Evolutionary conservation across 129 eudicot genomes (phyloP).

Genomic region (Pseudognaphalium luteoalbum): DNA sequence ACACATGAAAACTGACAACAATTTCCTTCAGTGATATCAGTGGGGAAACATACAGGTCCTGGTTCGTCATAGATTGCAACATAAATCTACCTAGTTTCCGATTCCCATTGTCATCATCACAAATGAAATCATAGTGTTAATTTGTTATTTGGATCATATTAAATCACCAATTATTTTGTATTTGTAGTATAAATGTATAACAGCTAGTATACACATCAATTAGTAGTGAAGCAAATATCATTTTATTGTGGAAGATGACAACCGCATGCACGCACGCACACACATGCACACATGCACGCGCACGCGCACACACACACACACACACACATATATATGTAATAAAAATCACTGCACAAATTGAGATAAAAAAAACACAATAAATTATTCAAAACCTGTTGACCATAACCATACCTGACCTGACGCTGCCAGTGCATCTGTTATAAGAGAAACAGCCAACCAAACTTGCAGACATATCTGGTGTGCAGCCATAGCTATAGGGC

Average conservation of each 20-base stretch:
- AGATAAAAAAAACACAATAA: background rate
- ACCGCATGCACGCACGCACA: no score
- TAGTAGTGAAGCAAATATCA: background rate
- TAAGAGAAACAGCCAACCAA: conserved; percentile 92
- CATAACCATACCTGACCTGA: conserved; percentile 67
- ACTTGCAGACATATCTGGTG: conserved; percentile 92
- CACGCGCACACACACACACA: no score
- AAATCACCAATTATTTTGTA: background rate
- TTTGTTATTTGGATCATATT: background rate
- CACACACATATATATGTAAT: no score
- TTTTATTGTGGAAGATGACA: background rate
- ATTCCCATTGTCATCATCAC: background rate
- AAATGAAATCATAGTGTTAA: background rate
- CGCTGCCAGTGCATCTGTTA: conserved; percentile 90
- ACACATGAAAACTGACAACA: background rate
- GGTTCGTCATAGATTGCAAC: background rate
- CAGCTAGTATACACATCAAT: background rate
- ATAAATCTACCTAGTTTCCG: background rate
- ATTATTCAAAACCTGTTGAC: background rate
- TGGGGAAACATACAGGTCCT: background rate
- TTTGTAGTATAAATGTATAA: background rate
- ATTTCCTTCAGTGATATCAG: background rate
- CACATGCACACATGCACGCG: no score
- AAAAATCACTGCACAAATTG: background rate
- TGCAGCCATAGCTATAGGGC: conserved; percentile 95